Conservation (phyloP, 2,329 filamentous ascomycete genomes). For the Lecanoromycetidae sp. region DNA sequence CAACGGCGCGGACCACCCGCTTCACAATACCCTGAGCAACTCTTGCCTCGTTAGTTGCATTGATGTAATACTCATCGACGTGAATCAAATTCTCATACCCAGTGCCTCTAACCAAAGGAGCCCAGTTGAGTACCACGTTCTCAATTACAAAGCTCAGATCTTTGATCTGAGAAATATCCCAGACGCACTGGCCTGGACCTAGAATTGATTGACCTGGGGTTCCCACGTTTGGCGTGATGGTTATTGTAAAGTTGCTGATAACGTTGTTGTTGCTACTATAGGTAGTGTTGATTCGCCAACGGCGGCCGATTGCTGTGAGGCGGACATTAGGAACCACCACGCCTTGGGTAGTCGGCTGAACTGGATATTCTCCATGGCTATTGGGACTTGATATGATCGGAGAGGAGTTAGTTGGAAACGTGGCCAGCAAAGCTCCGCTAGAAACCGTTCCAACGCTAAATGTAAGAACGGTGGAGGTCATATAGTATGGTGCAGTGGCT, state of each 20-base stretch:
- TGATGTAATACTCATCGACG: too few species aligned
- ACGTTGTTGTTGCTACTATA: not conserved
- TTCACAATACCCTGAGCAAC: too few species aligned
- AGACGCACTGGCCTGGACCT: too few species aligned
- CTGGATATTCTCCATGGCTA: too few species aligned
- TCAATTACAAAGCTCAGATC: slow-evolving; percentile 2
- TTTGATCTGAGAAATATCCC: not conserved
- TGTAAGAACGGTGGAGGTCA: not conserved
- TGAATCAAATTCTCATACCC: too few species aligned
- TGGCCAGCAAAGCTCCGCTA: not conserved
- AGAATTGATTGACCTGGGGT: not conserved
- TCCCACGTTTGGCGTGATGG: not conserved
- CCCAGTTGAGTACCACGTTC: not conserved
- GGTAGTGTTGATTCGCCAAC: not conserved
- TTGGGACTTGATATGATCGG: too few species aligned
- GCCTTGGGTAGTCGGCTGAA: too few species aligned
- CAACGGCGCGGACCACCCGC: too few species aligned
- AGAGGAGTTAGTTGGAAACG: not conserved
- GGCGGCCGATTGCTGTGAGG: not conserved
- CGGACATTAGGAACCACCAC: not conserved
- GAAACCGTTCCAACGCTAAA: not conserved
- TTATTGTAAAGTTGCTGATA: not conserved
- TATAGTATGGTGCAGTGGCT: not conserved
- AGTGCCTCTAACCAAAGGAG: too few species aligned
- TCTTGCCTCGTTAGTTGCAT: too few species aligned